Base-by-base conservation (phyloP, 805 yeast species). In the Pichia eremophila region DNA sequence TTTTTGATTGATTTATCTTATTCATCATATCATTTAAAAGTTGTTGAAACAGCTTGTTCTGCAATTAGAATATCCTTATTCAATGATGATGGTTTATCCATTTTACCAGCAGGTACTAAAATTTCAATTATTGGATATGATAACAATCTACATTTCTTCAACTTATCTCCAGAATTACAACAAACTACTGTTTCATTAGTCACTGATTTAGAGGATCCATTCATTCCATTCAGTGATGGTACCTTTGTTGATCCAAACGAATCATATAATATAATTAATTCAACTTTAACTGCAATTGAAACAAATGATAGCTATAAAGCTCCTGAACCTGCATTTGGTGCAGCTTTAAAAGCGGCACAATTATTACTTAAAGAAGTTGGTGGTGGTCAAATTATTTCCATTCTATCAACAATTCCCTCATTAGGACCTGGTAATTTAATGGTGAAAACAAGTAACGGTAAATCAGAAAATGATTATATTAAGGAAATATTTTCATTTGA, bases 371-470 rank as follows among this genome's bases (percentile, higher is more conserved):
- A 73, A 40, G 64, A 68, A 22, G 73, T 73, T 34, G 95, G 93
- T 9, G 93, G 93, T 51, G 99, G 98, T 50, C 85, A 90, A 56
- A 80, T 91, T 34, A 75, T 83, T 22, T 74, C 85, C 0, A 63
- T 85, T 5, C 65, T 90, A 39, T 73, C 86, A 2, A 67, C 81
- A 2, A 63, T 88, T 38, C 96, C 99, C 8, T 74, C 86, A 1
- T 74, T 79, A 74, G 96, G 95, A 0, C 83, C 88, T 0, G 96
- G 96, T 5, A 70, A 74, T 10, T 70, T 83, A 46, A 66, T 69
- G n/a, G 66, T 64, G 46, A 77, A 73, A 54, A 68, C 68, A 5
- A 7, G 22, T 7, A 35, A 39, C n/a, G 62, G 63, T 49, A 63
- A 63, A 41, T 53, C 65, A 5, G 67, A 68, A 15, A 71, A 71